Base-by-base conservation (phyloP, 805 yeast genomes). In the Metschnikowia sp. region DNA sequence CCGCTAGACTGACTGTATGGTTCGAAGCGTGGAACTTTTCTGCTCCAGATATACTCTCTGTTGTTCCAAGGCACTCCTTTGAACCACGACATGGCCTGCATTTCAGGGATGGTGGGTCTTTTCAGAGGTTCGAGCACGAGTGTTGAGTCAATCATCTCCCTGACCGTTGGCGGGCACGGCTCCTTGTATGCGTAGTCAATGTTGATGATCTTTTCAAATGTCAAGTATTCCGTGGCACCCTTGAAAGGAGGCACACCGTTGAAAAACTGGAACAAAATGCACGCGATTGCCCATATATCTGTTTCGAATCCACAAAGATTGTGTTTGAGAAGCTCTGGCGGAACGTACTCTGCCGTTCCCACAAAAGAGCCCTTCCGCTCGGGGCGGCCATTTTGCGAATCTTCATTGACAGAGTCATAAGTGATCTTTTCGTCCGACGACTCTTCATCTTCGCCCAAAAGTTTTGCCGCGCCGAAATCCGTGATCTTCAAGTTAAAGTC, bases 401-500 rank as follows among this genome's bases (percentile, higher is more conserved):
- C 69, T 12, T 39, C 46, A 29, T 50, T 50, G 6, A 65, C 56
- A 18, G 58, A 56, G 38, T 61, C 63, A 51, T 64, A 67, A 46
- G 68, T 73, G 30, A 70, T 62, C 10, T 58, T 60, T 18, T 65
- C 69, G 28, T 56, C 61, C 8, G 55, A 54, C 13, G 62, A 63
- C 35, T 78, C 79, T 41, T 61, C 62, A 32, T 48, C 42, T 19
- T 56, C 55, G 15, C 69, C 75, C 12, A 88, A 68, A 5, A 88
- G 71, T 63, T 88, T 89, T 1, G 98, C 99, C n/a, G 98, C 96
- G 10, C 99, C 99, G 66, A 94, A 94, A 68, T 94, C 99, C 2
- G 98, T 94, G 47, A 94, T 84, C 78, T 91, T 89, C 50, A 94
- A 69, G 58, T 88, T 84, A 79, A 91, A 88, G 47, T 88, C 94